phyloP scores from a whole-genome alignment of 2,329 filamentous ascomycete genomes.

The Graphiopsis chlorocephala region DNA sequence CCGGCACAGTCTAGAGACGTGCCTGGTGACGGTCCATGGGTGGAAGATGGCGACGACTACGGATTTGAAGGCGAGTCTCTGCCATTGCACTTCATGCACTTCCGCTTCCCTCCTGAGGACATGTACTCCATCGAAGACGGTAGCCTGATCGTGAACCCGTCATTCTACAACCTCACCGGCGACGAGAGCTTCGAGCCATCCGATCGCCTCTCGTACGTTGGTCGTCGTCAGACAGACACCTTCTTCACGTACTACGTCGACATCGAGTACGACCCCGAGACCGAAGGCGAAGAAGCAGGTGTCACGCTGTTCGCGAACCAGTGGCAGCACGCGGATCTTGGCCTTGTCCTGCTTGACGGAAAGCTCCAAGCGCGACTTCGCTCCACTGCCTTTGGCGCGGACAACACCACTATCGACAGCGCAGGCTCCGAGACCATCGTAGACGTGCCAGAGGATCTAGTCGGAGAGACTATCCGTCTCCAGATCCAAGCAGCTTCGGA shows the following conservation, averaged over 20 bases:
- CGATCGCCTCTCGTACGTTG: slow-evolving; percentile 51
- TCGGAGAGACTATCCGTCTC: slow-evolving; percentile 4
- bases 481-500: slow-evolving; percentile 4
- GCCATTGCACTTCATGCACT: slow-evolving; percentile 57
- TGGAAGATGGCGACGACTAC: slow-evolving; percentile 44
- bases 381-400: background rate
- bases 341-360: slow-evolving; percentile 32
- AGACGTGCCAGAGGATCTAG: background rate
- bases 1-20: slow-evolving; percentile 36
- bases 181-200: slow-evolving; percentile 25
- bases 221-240: slow-evolving; percentile 54
- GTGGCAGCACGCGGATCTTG: slow-evolving; percentile 52
- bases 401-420: background rate
- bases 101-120: slow-evolving; percentile 49
- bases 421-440: slow-evolving; percentile 4
- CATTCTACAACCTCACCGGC: slow-evolving; percentile 53
- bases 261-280: slow-evolving; percentile 43
- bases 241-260: slow-evolving; percentile 53
- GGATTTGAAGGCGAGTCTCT: slow-evolving; percentile 47
- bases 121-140: slow-evolving; percentile 46
- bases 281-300: slow-evolving; percentile 50
- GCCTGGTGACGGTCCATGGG: slow-evolving; percentile 44
- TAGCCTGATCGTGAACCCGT: slow-evolving; percentile 47
- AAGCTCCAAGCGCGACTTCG: slow-evolving; percentile 19
- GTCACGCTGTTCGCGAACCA: slow-evolving; percentile 54